Conservation (phyloP, 495 filamentous ascomycete genomes). For the Tuber brumale region DNA sequence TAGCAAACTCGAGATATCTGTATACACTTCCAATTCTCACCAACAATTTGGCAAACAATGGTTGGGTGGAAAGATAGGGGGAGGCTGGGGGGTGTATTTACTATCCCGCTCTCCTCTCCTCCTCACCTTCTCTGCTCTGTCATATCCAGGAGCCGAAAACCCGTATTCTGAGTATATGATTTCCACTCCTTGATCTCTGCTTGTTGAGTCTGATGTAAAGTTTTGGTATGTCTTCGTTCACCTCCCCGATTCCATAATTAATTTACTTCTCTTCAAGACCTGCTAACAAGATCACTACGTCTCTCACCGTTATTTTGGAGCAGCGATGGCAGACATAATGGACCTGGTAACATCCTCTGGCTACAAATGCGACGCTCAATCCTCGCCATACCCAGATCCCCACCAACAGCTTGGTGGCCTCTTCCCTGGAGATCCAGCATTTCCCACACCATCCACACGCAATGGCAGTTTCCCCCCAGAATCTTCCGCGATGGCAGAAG, state of each 20-base stretch:
- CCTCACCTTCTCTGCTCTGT: background rate
- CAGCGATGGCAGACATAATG: background rate
- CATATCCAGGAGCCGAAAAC: background rate
- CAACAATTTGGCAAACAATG: background rate
- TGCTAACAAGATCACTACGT: background rate
- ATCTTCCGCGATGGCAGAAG: background rate
- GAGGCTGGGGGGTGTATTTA: conserved; percentile 1
- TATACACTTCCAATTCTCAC: background rate
- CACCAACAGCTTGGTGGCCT: background rate
- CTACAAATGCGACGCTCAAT: background rate
- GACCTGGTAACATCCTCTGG: background rate
- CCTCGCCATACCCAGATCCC: background rate
- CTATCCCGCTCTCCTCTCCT: background rate
- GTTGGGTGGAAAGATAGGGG: background rate
- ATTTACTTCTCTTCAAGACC: background rate
- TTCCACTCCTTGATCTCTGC: background rate
- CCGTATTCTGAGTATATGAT: background rate
- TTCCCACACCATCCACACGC: background rate
- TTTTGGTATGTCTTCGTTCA: background rate
- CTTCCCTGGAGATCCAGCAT: background rate
- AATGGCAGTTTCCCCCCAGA: background rate
- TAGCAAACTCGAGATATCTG: background rate
- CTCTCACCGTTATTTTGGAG: background rate
- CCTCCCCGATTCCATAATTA: background rate
- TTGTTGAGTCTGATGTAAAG: background rate